A percentile compares a stretch with the other conserved stretches of the same genome.
phyloP scores from a whole-genome alignment of 2,329 filamentous ascomycete genomes.

The Trichoderma sp. region DNA sequence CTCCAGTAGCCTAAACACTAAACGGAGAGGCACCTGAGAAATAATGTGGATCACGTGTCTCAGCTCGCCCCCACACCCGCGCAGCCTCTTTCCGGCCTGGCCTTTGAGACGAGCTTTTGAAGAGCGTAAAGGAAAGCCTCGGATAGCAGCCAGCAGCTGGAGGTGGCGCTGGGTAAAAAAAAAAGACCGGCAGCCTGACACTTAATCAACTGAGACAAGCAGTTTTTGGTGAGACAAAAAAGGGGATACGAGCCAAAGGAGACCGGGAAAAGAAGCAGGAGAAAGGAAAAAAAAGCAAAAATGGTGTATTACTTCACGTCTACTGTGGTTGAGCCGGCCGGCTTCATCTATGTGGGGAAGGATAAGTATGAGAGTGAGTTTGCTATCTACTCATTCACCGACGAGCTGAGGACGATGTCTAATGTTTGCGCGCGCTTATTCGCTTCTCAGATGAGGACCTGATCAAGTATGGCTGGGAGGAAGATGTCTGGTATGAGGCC shows the following conservation, averaged over 20 bases:
- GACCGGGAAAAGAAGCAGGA: neutral
- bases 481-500: conserved; percentile 83
- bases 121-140: neutral
- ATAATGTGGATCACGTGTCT: conserved; percentile 15
- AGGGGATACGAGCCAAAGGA: neutral
- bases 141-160: neutral
- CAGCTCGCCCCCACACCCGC: neutral
- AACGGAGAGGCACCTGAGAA: neutral
- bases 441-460: conserved; percentile 79
- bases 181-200: neutral
- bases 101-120: neutral
- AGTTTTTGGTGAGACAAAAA: neutral
- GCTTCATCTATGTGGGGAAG: conserved; percentile 94
- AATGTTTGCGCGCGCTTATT: conserved; percentile 17
- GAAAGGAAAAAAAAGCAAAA: neutral
- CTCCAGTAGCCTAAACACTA: neutral
- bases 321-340: conserved; percentile 76
- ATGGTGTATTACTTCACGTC: conserved; percentile 99
- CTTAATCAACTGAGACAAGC: neutral
- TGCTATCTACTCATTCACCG: conserved; percentile 4
- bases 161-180: neutral
- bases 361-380: conserved; percentile 96
- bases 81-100: neutral
- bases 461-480: conserved; percentile 91
- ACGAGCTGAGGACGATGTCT: neutral